Base-by-base conservation (phyloP, 805 yeast species). In the Yamadazyma sp. region DNA sequence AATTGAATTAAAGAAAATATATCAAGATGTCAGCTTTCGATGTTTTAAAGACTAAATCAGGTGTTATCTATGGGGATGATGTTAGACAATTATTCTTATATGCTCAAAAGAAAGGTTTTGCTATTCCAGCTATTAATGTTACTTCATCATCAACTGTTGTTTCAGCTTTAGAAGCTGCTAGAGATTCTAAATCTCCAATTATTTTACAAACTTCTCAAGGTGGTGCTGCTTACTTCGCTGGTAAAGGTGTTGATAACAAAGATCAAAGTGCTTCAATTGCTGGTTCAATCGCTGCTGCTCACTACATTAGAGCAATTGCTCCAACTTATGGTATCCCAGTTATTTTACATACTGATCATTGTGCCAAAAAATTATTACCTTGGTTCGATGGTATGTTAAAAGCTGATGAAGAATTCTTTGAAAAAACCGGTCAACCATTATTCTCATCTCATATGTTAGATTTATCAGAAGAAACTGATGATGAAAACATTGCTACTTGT, bases 161-260 rank as follows among this genome's bases (percentile, higher is more conserved):
- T 45, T 57, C 73, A 47, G 62, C 73, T 39, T 65, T 68, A 53
- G 73, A 68, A 58, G 67, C 73, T 45, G 73, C 73, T 39, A 65
- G 73, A 58, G 73, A 68, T 55, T 47, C 39, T 58, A 65, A 65
- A 54, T 84, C 96, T 45, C 98, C 98, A 73, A 88, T 93, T 71
- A 86, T 93, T 65, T 73, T 93, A 62, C 98, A 93, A 75, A 80
- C 91, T 53, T 91, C 98, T 44, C 88, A 93, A 70, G 98, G 98
- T 75, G 98, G 98, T 77, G 95, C 98, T 53, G 98, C 98, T 48
- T 93, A 80, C 86, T 93, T 93, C 65, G 98, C 98, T 49, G 98
- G 98, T 75, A 93, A 93, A 81, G 98, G 98, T 75, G 88, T 93
- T 53, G 76, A 78, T 65, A 93, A 93, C 85, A 76, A 75, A 57